A percentile compares a stretch with the other conserved stretches of the same genome.
Conservation (phyloP, 768 basidiomycete species). For the Hericium alpestre region DNA sequence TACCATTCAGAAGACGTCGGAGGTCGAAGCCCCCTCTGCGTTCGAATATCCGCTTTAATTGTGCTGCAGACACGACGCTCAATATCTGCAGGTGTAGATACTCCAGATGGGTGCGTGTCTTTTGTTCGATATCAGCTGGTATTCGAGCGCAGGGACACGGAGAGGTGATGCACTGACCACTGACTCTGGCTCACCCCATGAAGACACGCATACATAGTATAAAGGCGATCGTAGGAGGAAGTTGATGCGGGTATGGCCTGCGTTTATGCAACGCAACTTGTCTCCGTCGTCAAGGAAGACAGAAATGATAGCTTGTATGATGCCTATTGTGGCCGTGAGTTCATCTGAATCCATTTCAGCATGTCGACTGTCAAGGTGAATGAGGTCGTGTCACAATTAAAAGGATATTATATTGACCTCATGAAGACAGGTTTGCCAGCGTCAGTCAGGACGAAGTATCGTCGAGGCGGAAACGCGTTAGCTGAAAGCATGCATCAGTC, state of each 20-base stretch:
- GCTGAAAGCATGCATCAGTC: constrained; percentile 4
- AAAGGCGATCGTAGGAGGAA: constrained; percentile 81
- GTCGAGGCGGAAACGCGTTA: constrained; percentile 39
- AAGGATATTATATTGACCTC: constrained; percentile 39
- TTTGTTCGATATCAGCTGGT: constrained; percentile 40
- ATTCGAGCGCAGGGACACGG: not conserved
- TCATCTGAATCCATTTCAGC: constrained; percentile 50
- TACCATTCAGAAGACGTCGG: constrained; percentile 54
- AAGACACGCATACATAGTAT: constrained; percentile 85
- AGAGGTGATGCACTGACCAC: constrained; percentile 49
- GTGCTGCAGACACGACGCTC: constrained; percentile 77
- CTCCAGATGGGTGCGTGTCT: constrained; percentile 91
- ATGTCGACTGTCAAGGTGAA: constrained; percentile 31
- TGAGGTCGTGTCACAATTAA: not conserved
- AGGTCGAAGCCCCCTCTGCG: constrained; percentile 88
- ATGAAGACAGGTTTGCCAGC: constrained; percentile 97
- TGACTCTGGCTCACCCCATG: constrained; percentile 94
- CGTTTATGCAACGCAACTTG: constrained; percentile 73
- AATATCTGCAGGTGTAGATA: constrained; percentile 91
- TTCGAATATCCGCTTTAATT: constrained; percentile 80
- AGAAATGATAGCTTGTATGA: constrained; percentile 92
- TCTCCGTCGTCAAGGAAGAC: constrained; percentile 92
- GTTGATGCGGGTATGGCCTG: constrained; percentile 72
- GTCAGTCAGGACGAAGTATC: constrained; percentile 88
- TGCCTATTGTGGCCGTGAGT: constrained; percentile 72